Evolutionary conservation across 192 early-diverging fungal species (phyloP).

Genomic region (Backusella macrospora): DNA sequence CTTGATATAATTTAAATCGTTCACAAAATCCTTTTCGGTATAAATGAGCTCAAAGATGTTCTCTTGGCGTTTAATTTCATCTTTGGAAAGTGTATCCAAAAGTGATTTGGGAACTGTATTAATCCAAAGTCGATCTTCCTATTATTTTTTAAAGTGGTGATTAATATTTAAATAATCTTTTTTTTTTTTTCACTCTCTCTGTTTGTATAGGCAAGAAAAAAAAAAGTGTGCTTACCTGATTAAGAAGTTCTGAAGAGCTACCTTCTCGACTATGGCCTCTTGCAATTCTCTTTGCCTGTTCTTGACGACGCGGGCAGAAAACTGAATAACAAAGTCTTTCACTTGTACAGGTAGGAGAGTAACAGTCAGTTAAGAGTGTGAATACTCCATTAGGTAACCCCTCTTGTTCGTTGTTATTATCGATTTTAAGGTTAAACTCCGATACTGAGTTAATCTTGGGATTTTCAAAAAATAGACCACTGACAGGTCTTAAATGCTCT

Average conservation of each 20-base stretch:
- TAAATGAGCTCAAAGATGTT: constrained; percentile 90
- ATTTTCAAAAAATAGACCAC: constrained; percentile 4
- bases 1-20: constrained; percentile 80
- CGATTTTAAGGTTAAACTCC: constrained; percentile 14
- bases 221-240: constrained; percentile 37
- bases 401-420: constrained; percentile 26
- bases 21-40: constrained; percentile 90
- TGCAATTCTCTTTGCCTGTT: constrained; percentile 56
- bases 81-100: constrained; percentile 66
- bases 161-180: neutral
- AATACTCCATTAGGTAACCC: constrained; percentile 82
- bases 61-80: constrained; percentile 90
- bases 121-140: constrained; percentile 82
- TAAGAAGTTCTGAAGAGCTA: constrained; percentile 25
- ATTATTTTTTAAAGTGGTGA: neutral
- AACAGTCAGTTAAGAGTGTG: constrained; percentile 88
- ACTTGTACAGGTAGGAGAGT: constrained; percentile 87
- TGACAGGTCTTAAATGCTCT: constrained; percentile 38
- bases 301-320: constrained; percentile 79
- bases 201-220: neutral
- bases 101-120: constrained; percentile 79
- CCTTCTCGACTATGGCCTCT: constrained; percentile 9
- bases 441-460: neutral
- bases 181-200: neutral
- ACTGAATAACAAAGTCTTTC: constrained; percentile 89